Evolutionary conservation across 1,284 basidiomycete genomes (phyloP), one percentile per base, ranked within the genome.

Genomic region (Trichosporon coremiiforme): DNA sequence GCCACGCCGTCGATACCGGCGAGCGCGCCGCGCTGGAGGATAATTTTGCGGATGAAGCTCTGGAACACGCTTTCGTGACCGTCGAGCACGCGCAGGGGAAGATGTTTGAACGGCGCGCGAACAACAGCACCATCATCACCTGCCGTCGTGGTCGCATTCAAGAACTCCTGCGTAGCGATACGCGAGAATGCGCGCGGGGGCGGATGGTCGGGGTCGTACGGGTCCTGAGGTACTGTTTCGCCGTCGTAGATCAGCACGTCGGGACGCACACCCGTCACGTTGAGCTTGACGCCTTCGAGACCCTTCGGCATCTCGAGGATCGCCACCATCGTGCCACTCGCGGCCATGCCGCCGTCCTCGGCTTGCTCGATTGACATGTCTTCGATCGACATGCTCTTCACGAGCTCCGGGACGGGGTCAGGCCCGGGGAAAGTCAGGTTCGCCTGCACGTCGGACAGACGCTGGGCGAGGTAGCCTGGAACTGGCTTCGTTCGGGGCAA

Each of bases 181-280:
- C 70, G 73, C 25, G 65, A 71, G 63, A 78, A 78, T 1, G 78
- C 77, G 20, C 69, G 60, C 9, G 70, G 31, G 0, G 78, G 78
- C 2, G 70, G 69, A 68, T 73, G 17, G 3, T 22, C 13, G 4
- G 72, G 72, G 38, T 73, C 74, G 67, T 33, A 73, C 67, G 57
- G 69, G 41, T 68, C 73, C 68, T 64, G 45, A 29, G 57, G 57
- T 29, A 22, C 6, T 45, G 65, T 66, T 35, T 13, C 25, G 5
- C 83, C 83, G 67, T 84, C 80, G 69, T 75, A 82, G 20, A 84
- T 75, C 47, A 83, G 66, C 7, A 84, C 78, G 71, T 84, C 80
- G 10, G 83, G 83, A 41, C 66, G 53, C 38, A 84, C 79, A 9
- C 72, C 77, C 2, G 69, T 65, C 12, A 84, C 77, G 50, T 81